Evolutionary conservation across 2,329 filamentous ascomycete genomes (phyloP).

Genomic region (Aureobasidium leucospermi): DNA sequence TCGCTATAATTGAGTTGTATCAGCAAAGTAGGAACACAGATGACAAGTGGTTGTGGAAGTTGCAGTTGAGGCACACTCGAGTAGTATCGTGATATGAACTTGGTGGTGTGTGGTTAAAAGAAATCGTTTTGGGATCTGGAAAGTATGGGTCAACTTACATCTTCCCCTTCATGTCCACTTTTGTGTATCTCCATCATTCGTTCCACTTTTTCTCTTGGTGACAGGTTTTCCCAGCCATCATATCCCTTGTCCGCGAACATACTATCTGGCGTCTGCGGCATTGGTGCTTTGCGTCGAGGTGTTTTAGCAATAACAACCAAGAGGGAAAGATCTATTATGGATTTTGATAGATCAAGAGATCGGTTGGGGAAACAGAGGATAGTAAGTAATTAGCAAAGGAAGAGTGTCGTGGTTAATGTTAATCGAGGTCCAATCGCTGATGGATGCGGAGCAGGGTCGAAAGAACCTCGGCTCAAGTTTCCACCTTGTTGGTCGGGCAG

Average conservation of each 20-base stretch:
- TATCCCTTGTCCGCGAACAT: neutral
- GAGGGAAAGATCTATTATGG: neutral
- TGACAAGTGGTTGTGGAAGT: neutral
- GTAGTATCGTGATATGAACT: no score
- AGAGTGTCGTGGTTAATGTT: neutral
- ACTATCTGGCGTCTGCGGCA: neutral
- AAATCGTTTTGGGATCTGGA: no score
- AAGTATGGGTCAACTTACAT: neutral
- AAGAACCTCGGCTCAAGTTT: neutral
- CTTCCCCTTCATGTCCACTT: neutral
- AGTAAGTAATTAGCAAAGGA: no score
- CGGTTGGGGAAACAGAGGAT: no score
- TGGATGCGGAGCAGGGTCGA: neutral
- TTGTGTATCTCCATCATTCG: conserved; percentile 1
- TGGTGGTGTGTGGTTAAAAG: no score
- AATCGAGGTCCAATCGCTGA: neutral
- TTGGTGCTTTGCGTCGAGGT: neutral
- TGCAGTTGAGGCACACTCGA: no score
- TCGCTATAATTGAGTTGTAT: neutral
- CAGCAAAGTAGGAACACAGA: no score
- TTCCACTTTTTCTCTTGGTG: neutral
- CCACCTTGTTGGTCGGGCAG: neutral
- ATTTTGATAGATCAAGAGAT: neutral
- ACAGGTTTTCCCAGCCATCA: neutral
- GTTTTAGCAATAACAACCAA: no score